These are phyloP conservation scores for Pseudogymnoascus sp. DNA, from an alignment of 2,329 filamentous ascomycete species.

Conservation along the genomic window DNA sequence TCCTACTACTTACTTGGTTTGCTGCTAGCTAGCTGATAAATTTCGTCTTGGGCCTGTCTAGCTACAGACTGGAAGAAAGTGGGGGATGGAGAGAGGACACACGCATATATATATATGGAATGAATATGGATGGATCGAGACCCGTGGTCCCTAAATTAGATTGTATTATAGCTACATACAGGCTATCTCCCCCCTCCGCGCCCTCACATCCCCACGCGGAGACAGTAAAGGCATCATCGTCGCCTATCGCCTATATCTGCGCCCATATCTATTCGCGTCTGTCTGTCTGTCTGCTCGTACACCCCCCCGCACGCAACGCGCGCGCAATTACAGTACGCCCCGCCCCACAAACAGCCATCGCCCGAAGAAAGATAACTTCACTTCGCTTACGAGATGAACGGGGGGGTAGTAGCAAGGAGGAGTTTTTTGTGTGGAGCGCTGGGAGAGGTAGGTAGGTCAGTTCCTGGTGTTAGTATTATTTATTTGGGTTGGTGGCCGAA, in stretches of 20 bases:
- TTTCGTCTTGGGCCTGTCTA: no score
- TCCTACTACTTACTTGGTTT: no score
- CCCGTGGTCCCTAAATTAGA: constrained; percentile 6
- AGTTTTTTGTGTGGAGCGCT: not conserved
- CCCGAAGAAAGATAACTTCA: constrained; percentile 5
- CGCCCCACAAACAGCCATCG: not conserved
- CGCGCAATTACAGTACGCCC: not conserved
- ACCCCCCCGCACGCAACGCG: not conserved
- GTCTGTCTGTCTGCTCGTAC: not conserved
- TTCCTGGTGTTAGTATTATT: constrained; percentile 1
- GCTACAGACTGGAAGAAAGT: no score
- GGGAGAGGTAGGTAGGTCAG: not conserved
- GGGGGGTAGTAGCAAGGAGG: not conserved
- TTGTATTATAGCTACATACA: constrained; percentile 8
- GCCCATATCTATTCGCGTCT: not conserved
- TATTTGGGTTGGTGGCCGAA: constrained; percentile 3
- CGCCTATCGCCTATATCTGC: not conserved
- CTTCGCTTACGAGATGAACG: constrained; percentile 5
- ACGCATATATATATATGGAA: not conserved
- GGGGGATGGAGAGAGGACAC: not conserved
- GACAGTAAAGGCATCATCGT: not conserved
- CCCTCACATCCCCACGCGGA: not conserved
- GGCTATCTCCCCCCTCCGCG: not conserved
- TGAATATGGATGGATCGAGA: not conserved
- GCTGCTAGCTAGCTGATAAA: no score